Conservation (phyloP, 345 rosid species). For the Populus ilicifolia region DNA sequence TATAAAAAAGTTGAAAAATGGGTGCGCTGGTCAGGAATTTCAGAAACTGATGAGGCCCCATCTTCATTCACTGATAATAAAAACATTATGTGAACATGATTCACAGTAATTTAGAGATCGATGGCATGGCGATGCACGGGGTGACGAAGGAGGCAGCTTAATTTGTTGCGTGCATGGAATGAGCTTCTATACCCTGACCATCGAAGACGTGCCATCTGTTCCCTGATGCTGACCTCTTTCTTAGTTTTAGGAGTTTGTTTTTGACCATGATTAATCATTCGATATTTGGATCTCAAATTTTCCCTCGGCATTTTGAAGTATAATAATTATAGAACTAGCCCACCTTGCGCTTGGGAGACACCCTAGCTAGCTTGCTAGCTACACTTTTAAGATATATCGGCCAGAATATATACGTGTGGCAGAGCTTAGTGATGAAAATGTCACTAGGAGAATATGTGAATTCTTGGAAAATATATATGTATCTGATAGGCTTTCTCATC, state of each 20-base stretch:
- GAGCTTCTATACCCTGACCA: constrained; percentile 23
- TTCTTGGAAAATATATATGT: neutral
- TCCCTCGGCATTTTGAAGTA: neutral
- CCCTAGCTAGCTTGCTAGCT: neutral
- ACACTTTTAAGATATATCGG: too few species aligned
- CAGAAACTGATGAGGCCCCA: constrained; percentile 9
- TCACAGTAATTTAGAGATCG: neutral
- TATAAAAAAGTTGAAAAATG: too few species aligned
- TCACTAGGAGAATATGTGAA: neutral
- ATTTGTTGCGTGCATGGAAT: constrained; percentile 53
- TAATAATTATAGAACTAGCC: too few species aligned
- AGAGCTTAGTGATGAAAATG: neutral
- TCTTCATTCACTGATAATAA: neutral
- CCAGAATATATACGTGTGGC: neutral
- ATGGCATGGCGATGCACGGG: constrained; percentile 23
- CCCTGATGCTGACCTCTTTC: constrained; percentile 17
- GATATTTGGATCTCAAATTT: neutral
- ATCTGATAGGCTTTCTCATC: too few species aligned
- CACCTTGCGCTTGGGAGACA: too few species aligned
- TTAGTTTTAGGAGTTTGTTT: neutral
- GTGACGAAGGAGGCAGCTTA: constrained; percentile 23
- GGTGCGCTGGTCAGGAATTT: constrained; percentile 12
- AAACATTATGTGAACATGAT: constrained; percentile 3
- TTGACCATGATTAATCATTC: neutral
- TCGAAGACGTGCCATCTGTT: constrained; percentile 33